Percentiles rank a stretch among this genome's conserved stretches.
phyloP scores from a whole-genome alignment of 1,139 yeast species.

The Geotrichum siamense region DNA sequence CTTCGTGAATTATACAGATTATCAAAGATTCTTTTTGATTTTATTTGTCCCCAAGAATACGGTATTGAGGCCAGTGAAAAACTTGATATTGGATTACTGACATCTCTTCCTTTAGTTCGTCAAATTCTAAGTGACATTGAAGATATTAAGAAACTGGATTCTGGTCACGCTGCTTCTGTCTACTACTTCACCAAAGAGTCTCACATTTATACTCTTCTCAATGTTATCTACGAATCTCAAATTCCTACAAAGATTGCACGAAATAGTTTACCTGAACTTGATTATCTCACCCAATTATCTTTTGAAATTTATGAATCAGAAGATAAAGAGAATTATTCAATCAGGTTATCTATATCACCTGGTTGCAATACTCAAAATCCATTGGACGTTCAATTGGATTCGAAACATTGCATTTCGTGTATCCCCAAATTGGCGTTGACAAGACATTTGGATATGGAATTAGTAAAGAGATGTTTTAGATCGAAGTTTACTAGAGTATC shows the following conservation, averaged over 20 bases:
- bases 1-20: conserved; percentile 82
- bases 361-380: conserved; percentile 99
- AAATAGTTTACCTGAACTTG: conserved; percentile 93
- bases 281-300: conserved; percentile 87
- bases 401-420: conserved; percentile 93
- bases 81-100: conserved; percentile 87
- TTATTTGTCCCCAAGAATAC: conserved; percentile 97
- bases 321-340: conserved; percentile 63
- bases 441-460: conserved; percentile 86
- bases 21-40: conserved; percentile 90
- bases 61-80: conserved; percentile 96
- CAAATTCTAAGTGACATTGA: conserved; percentile 78
- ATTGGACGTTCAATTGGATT: conserved; percentile 90
- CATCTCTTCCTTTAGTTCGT: conserved; percentile 88
- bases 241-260: conserved; percentile 90
- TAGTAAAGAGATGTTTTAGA: conserved; percentile 74
- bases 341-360: conserved; percentile 83
- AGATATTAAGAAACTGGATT: conserved; percentile 66
- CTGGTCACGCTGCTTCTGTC: conserved; percentile 61
- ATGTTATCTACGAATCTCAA: conserved; percentile 88
- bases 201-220: conserved; percentile 87
- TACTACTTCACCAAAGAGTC: conserved; percentile 95
- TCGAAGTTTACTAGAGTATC: conserved; percentile 81
- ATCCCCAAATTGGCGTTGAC: conserved; percentile 87
- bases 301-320: conserved; percentile 83